Percentiles rank a stretch among this genome's conserved stretches.
Evolutionary conservation across 306 rosid species (phyloP).

Genomic region (Malus sylvestris): DNA sequence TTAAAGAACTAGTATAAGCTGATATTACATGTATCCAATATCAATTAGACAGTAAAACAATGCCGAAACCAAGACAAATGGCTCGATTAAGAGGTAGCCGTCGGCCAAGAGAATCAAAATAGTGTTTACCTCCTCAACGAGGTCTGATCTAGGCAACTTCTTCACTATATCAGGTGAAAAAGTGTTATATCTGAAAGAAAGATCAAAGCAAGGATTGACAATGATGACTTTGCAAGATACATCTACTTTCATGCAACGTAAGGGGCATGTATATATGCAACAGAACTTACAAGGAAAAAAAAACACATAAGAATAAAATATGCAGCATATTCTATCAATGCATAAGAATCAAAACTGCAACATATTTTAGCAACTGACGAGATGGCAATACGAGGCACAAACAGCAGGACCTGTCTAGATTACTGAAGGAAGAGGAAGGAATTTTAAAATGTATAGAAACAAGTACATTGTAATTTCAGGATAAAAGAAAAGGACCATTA

Average conservation of each 20-base stretch:
- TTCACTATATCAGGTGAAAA: conserved; percentile 80
- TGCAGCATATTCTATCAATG: background rate
- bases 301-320: background rate
- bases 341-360: background rate
- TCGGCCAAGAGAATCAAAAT: background rate
- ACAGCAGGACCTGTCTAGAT: background rate
- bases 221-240: background rate
- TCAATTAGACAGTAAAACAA: background rate
- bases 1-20: background rate
- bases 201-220: conserved; percentile 9
- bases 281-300: background rate
- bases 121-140: conserved; percentile 69
- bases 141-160: conserved; percentile 84
- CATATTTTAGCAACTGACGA: background rate
- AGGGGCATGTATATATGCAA: background rate
- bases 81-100: background rate
- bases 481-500: background rate
- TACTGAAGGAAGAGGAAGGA: background rate
- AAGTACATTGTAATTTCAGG: background rate
- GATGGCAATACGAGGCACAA: background rate
- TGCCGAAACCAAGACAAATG: background rate
- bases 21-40: background rate
- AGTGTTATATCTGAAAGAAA: conserved; percentile 62
- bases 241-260: background rate
- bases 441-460: too few relatives aligned